Percentiles rank a stretch among this genome's conserved stretches.
Evolutionary conservation across 78 protist genomes (phyloP).

Genomic region (Tieghemostelium lacteum): DNA sequence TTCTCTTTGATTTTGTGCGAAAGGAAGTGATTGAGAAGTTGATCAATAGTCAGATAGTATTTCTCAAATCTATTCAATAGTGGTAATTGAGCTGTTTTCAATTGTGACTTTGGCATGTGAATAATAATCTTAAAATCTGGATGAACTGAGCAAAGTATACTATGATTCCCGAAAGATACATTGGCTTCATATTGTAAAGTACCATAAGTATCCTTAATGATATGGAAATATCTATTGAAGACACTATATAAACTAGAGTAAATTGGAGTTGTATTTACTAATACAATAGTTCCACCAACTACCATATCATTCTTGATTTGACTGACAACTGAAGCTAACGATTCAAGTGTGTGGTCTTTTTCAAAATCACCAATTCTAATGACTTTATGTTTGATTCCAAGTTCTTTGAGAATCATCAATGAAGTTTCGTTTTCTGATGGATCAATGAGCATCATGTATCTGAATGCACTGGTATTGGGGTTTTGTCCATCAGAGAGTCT

Average conservation of each 20-base stretch:
- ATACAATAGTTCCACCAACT: conserved; percentile 21
- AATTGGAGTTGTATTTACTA: conserved; percentile 19
- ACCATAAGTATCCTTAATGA: background rate
- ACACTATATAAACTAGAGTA: conserved; percentile 34
- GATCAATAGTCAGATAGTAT: conserved; percentile 17
- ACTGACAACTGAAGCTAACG: conserved; percentile 4
- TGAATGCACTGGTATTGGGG: conserved; percentile 41
- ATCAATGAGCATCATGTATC: conserved; percentile 58
- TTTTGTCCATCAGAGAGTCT: background rate
- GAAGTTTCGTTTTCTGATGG: conserved; percentile 64
- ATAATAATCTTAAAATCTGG: conserved; percentile 41
- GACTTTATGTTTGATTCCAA: background rate
- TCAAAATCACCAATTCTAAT: conserved; percentile 45
- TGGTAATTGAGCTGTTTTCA: conserved; percentile 32
- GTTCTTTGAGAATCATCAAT: conserved; percentile 13
- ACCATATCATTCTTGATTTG: conserved; percentile 30
- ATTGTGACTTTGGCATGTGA: background rate
- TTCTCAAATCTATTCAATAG: conserved; percentile 44
- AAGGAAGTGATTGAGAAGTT: background rate
- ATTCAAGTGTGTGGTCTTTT: background rate
- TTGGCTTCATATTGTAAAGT: conserved; percentile 3
- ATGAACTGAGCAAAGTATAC: conserved; percentile 6
- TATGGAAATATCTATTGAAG: conserved; percentile 29
- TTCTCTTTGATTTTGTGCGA: background rate
- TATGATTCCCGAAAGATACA: conserved; percentile 33